Evolutionary conservation across 2,329 filamentous ascomycete genomes (phyloP).

Genomic region (Talaromyces sp.): DNA sequence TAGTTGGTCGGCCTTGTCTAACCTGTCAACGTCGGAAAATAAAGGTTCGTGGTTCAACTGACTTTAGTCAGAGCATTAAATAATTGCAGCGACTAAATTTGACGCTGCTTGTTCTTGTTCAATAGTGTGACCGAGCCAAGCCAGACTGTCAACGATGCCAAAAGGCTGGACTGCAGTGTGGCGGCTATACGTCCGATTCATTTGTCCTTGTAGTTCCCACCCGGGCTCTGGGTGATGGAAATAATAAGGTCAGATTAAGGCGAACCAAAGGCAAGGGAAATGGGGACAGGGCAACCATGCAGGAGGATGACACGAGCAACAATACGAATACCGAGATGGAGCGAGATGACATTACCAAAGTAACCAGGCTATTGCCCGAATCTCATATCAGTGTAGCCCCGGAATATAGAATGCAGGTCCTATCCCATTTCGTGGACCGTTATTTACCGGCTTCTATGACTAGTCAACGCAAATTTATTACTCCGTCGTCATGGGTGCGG

Average conservation of each 20-base stretch:
- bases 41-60: constrained; percentile 6
- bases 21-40: constrained; percentile 18
- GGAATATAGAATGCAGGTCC: constrained; percentile 16
- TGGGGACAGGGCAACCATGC: background rate
- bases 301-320: background rate
- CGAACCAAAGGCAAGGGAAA: constrained; percentile 1
- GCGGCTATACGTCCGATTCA: constrained; percentile 14
- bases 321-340: background rate
- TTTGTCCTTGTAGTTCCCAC: constrained; percentile 17
- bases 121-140: constrained; percentile 17
- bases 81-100: background rate
- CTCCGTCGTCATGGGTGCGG: constrained; percentile 17
- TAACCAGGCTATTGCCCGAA: background rate
- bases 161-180: constrained; percentile 15
- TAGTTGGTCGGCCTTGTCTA: constrained; percentile 16
- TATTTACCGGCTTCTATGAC: constrained; percentile 17
- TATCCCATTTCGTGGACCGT: constrained; percentile 17
- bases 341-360: background rate
- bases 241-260: constrained; percentile 12
- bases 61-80: background rate
- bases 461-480: constrained; percentile 11
- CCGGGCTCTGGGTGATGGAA: background rate
- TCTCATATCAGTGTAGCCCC: constrained; percentile 15
- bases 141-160: constrained; percentile 15
- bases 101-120: background rate